Base-by-base conservation (phyloP, 2,329 filamentous ascomycete genomes). In the Aspergillus ibericus region DNA sequence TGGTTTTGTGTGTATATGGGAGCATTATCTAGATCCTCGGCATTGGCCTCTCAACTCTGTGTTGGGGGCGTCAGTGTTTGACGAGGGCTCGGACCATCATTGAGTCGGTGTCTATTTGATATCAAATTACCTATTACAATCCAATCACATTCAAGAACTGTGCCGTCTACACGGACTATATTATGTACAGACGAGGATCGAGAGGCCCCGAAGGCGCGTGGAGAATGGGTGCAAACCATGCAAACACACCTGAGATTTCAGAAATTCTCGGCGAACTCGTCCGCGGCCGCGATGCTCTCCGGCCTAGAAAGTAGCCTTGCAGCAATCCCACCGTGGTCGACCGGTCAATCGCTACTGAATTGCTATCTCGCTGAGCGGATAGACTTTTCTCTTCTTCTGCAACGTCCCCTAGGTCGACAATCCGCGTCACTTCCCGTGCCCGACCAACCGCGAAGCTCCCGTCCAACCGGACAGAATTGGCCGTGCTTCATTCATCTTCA, bases 211-310 rank as follows among this genome's bases (percentile, higher is more conserved):
- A n/a, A n/a, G n/a, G n/a, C 15, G 22, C 35, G 51, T 16, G 34
- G 32, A 54, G n/a, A 47, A 35, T 3, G 0, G 32, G 10, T 71
- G 68, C 71, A 73, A 74, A 73, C 67, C 63, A 44, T 68, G 66
- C 70, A 72, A 71, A 71, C 67, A 63, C 36, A 35, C 34, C 25
- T 46, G 48, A 38, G 55, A 51, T 53, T 53, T 42, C 36, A 67
- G 69, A 72, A 72, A 71, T 71, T 72, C 69, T 68, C 61, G 60
- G 66, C 63, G 18, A 46, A 57, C 44, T 60, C 58, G 29, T 57
- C 58, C 49, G 53, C 56, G 47, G 60, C 42, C 42, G 42, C 40
- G 44, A 56, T 38, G n/a, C 29, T 56, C 36, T 56, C 57, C 47
- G 49, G 40, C 18, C 36, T 40, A n/a, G 16, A 48, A 48, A 36